Evolutionary conservation across 768 basidiomycete species (phyloP).

Genomic region (Hypholoma fasciculare): DNA sequence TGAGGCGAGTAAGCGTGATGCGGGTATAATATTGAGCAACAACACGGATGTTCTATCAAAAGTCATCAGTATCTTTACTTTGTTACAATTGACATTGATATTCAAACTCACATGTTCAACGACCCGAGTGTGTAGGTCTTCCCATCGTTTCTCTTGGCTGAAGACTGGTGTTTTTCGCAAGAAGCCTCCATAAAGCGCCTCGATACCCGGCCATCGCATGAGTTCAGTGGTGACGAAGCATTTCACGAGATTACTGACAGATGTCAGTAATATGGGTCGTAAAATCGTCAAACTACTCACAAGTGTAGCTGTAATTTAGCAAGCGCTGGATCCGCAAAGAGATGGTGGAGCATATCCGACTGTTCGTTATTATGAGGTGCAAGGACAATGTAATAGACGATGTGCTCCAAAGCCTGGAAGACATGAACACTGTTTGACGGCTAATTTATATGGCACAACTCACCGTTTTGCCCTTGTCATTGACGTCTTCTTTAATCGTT

Average conservation of each 20-base stretch:
- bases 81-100: background rate
- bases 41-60: constrained; percentile 86
- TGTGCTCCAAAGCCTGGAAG: constrained; percentile 84
- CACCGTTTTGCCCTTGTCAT: constrained; percentile 67
- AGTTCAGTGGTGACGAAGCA: constrained; percentile 91
- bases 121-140: constrained; percentile 92
- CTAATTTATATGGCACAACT: constrained; percentile 21
- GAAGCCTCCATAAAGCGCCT: constrained; percentile 82
- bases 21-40: constrained; percentile 94
- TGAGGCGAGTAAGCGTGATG: constrained; percentile 82
- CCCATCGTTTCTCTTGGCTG: constrained; percentile 78
- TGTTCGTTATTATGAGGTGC: constrained; percentile 97
- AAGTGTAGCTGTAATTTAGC: constrained; percentile 81
- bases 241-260: constrained; percentile 85
- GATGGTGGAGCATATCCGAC: constrained; percentile 91
- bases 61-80: constrained; percentile 4
- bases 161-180: constrained; percentile 84
- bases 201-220: constrained; percentile 97
- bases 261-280: constrained; percentile 13
- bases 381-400: constrained; percentile 92
- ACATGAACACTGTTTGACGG: constrained; percentile 8
- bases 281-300: constrained; percentile 41
- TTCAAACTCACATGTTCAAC: constrained; percentile 84
- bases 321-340: constrained; percentile 77
- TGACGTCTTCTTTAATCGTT: constrained; percentile 83